phyloP scores from a whole-genome alignment of 2,329 filamentous ascomycete species.

The Aspergillus alliaceus region DNA sequence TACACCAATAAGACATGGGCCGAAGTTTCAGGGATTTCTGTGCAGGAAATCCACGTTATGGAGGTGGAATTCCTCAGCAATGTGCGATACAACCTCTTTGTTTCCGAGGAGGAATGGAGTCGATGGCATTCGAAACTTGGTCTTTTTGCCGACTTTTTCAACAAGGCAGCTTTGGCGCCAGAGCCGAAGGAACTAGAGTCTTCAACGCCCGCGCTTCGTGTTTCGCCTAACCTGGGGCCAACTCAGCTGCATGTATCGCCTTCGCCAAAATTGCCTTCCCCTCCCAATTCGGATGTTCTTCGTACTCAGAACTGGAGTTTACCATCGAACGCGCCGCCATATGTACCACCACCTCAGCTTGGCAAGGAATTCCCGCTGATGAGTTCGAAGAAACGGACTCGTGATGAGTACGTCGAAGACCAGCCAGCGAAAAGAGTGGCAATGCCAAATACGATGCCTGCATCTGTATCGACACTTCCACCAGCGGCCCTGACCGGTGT shows the following conservation, averaged over 20 bases:
- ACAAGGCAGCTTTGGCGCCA: slow-evolving; percentile 60
- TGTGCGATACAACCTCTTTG: slow-evolving; percentile 90
- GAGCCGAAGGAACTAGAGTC: slow-evolving; percentile 36
- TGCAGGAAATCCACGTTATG: slow-evolving; percentile 97
- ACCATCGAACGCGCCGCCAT: slow-evolving; percentile 25
- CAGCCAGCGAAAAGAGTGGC: slow-evolving; percentile 56
- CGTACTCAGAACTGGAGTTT: slow-evolving; percentile 30
- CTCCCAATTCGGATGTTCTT: slow-evolving; percentile 32
- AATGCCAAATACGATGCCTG: slow-evolving; percentile 22
- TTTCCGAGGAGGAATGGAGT: slow-evolving; percentile 82
- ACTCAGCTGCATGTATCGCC: slow-evolving; percentile 28
- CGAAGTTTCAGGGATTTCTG: slow-evolving; percentile 90
- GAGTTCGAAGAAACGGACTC: slow-evolving; percentile 58
- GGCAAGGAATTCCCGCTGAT: slow-evolving; percentile 21
- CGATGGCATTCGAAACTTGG: slow-evolving; percentile 82
- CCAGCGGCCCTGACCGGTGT: slow-evolving; percentile 26
- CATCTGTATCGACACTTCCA: slow-evolving; percentile 26
- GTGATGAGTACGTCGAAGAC: slow-evolving; percentile 56
- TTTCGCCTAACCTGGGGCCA: slow-evolving; percentile 39
- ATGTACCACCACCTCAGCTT: slow-evolving; percentile 24
- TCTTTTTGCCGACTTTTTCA: slow-evolving; percentile 80
- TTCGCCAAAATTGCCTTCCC: slow-evolving; percentile 41
- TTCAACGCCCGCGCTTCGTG: slow-evolving; percentile 27
- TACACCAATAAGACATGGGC: slow-evolving; percentile 99
- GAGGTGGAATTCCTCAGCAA: slow-evolving; percentile 99